These are phyloP conservation scores for Blastosporella zonata DNA, from an alignment of 1,284 basidiomycete species.

Conservation along the genomic window DNA sequence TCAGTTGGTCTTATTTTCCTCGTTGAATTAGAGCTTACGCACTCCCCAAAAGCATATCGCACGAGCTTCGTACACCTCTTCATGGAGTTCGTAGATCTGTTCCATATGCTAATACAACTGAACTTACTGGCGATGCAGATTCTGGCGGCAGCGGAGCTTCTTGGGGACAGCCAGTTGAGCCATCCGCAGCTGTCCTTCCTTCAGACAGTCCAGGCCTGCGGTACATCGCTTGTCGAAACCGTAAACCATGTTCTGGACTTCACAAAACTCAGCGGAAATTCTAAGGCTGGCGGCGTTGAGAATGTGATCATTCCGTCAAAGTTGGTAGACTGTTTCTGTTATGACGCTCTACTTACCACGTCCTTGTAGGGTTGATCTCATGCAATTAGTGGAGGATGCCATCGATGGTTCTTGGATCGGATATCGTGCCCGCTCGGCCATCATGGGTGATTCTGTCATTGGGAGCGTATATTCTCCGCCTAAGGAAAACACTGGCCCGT, in stretches of 20 bases:
- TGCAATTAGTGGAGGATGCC: slow-evolving; percentile 91
- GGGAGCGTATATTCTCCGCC: slow-evolving; percentile 92
- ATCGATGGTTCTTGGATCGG: slow-evolving; percentile 96
- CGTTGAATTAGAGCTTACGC: background rate
- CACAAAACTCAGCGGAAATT: slow-evolving; percentile 90
- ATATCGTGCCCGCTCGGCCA: slow-evolving; percentile 75
- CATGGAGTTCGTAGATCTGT: slow-evolving; percentile 64
- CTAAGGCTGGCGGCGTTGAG: slow-evolving; percentile 72
- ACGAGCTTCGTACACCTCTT: slow-evolving; percentile 87
- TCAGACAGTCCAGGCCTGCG: slow-evolving; percentile 86
- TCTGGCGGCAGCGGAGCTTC: slow-evolving; percentile 85
- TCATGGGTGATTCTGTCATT: slow-evolving; percentile 70
- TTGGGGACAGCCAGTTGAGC: slow-evolving; percentile 80
- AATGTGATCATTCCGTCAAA: slow-evolving; percentile 69
- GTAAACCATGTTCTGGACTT: slow-evolving; percentile 98
- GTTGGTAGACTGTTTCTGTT: slow-evolving; percentile 36
- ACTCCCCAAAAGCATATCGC: slow-evolving; percentile 71
- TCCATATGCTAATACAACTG: slow-evolving; percentile 9
- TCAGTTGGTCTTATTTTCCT: slow-evolving; percentile 32
- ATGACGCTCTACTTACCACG: slow-evolving; percentile 9
- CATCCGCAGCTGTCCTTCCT: slow-evolving; percentile 85
- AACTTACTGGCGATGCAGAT: slow-evolving; percentile 45
- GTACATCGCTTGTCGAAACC: slow-evolving; percentile 80
- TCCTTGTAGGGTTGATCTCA: slow-evolving; percentile 70
- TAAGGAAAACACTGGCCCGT: slow-evolving; percentile 42